Evolutionary conservation across 2,329 filamentous ascomycete species (phyloP).

Genomic region (Ceratocystis eucalypticola): DNA sequence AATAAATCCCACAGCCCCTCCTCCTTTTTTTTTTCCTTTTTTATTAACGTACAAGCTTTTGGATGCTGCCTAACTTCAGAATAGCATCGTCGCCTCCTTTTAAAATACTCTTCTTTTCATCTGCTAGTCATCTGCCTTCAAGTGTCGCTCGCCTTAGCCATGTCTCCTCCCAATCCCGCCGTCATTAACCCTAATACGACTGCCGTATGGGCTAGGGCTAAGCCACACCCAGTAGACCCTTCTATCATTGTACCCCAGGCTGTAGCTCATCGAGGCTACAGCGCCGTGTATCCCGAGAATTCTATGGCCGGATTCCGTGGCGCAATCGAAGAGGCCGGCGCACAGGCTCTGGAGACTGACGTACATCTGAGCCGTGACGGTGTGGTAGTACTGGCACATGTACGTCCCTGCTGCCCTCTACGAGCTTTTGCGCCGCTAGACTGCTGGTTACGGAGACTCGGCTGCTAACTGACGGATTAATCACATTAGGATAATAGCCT

Average conservation of each 20-base stretch:
- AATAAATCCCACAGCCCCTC: too few relatives aligned
- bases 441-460: background rate
- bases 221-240: slow-evolving; percentile 20
- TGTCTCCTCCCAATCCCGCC: background rate
- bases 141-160: background rate
- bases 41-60: too few relatives aligned
- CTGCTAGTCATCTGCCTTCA: background rate
- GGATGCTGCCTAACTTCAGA: too few relatives aligned
- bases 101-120: background rate
- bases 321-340: slow-evolving; percentile 53
- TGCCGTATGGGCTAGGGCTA: slow-evolving; percentile 28
- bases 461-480: background rate
- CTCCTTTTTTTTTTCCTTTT: too few relatives aligned
- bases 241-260: slow-evolving; percentile 44
- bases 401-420: slow-evolving; percentile 28
- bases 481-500: slow-evolving; percentile 54
- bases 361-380: slow-evolving; percentile 70
- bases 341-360: slow-evolving; percentile 79
- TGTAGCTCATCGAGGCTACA: slow-evolving; percentile 70
- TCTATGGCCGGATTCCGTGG: slow-evolving; percentile 64
- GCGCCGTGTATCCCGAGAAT: slow-evolving; percentile 70
- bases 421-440: too few relatives aligned
- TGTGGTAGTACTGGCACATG: slow-evolving; percentile 74
- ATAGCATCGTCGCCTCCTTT: too few relatives aligned
- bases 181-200: background rate